phyloP scores from a whole-genome alignment of 306 rosid genomes.

The Quercus parvula region DNA sequence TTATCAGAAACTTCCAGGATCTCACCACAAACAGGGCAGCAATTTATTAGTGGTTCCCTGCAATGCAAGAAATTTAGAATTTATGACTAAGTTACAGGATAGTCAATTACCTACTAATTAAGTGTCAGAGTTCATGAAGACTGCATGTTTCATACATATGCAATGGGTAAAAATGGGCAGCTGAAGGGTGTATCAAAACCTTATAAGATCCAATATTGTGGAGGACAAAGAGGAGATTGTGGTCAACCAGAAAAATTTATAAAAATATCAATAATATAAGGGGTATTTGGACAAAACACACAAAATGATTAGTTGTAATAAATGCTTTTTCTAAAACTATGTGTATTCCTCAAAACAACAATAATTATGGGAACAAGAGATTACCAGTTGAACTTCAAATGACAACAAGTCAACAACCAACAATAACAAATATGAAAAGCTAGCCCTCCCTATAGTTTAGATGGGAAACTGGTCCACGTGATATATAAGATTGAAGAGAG shows the following conservation, averaged over 20 bases:
- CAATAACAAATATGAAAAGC: neutral
- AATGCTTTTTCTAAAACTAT: neutral
- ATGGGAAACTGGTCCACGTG: neutral
- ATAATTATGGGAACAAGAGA: neutral
- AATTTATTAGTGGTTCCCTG: conserved; percentile 81
- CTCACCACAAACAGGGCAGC: conserved; percentile 99
- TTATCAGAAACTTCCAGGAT: conserved; percentile 67
- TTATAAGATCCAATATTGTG: neutral
- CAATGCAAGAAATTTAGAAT: conserved; percentile 17
- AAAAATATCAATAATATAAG: neutral
- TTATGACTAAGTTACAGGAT: neutral
- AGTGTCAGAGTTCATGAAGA: neutral
- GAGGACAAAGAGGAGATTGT: neutral
- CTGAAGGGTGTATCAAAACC: neutral
- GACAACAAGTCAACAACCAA: neutral
- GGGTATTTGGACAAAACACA: neutral
- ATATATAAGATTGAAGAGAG: neutral
- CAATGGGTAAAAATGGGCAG: neutral
- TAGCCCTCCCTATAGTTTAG: neutral
- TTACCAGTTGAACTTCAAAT: neutral
- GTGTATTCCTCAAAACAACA: neutral
- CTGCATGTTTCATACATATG: neutral
- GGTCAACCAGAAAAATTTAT: neutral
- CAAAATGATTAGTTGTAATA: neutral
- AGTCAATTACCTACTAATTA: neutral